Evolutionary conservation across 805 yeast species (phyloP).

Genomic region (Starmerella sp.): DNA sequence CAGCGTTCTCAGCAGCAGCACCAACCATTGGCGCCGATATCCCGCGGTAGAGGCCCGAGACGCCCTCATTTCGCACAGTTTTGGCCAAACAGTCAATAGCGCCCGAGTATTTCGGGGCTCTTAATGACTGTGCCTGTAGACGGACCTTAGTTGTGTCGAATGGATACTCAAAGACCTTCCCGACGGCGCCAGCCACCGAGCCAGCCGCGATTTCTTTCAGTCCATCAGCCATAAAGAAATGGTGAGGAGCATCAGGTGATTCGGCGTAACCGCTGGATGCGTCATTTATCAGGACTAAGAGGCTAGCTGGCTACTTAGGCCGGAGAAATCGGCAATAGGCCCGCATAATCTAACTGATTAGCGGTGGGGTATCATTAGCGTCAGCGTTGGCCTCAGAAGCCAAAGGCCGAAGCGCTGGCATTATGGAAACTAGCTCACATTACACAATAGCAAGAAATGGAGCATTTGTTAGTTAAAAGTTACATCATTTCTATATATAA

Average conservation of each 20-base stretch:
- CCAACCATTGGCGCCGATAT: slow-evolving; percentile 74
- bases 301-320: too few relatives aligned
- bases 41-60: slow-evolving; percentile 69
- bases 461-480: too few relatives aligned
- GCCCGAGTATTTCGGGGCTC: slow-evolving; percentile 40
- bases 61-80: slow-evolving; percentile 60
- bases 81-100: slow-evolving; percentile 54
- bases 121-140: slow-evolving; percentile 52
- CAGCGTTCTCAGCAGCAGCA: slow-evolving; percentile 81
- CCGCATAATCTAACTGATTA: too few relatives aligned
- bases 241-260: not conserved
- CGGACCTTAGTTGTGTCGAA: slow-evolving; percentile 88
- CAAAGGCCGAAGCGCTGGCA: too few relatives aligned
- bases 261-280: not conserved
- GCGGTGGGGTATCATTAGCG: too few relatives aligned
- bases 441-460: too few relatives aligned
- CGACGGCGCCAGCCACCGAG: slow-evolving; percentile 61
- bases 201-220: slow-evolving; percentile 27
- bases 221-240: slow-evolving; percentile 3
- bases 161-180: slow-evolving; percentile 80
- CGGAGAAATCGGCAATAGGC: too few relatives aligned
- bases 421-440: too few relatives aligned
- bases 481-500: too few relatives aligned
- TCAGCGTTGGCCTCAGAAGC: too few relatives aligned
- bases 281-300: not conserved